Percentiles rank a stretch among this genome's conserved stretches.
Evolutionary conservation across 192 early-diverging fungal species (phyloP).

Genomic region (Spizellomyces punctatus): DNA sequence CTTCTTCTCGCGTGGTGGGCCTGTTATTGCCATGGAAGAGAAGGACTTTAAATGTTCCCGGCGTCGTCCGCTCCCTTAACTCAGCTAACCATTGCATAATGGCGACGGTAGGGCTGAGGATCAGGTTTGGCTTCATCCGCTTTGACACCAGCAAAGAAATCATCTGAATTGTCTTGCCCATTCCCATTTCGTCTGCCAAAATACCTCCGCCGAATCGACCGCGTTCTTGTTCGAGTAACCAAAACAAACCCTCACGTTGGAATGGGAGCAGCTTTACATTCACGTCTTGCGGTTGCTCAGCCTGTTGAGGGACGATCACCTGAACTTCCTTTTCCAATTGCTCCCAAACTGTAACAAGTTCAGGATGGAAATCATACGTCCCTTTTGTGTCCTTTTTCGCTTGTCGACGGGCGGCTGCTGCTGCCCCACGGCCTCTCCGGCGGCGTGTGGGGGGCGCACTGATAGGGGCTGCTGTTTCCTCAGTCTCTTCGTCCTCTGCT

Average conservation of each 20-base stretch:
- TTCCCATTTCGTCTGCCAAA: constrained; percentile 83
- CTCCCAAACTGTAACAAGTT: constrained; percentile 66
- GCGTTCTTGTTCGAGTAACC: constrained; percentile 81
- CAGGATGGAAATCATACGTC: constrained; percentile 53
- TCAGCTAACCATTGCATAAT: constrained; percentile 87
- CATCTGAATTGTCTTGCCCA: constrained; percentile 90
- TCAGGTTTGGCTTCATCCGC: constrained; percentile 71
- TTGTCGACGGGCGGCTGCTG: constrained; percentile 20
- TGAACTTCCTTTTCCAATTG: constrained; percentile 40
- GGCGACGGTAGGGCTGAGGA: constrained; percentile 87
- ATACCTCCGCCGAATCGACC: constrained; percentile 62
- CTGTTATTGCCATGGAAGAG: constrained; percentile 80
- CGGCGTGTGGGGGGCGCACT: background rate
- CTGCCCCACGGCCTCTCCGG: constrained; percentile 8
- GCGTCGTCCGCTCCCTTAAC: constrained; percentile 64
- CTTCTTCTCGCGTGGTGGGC: constrained; percentile 39
- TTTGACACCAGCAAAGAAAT: constrained; percentile 75
- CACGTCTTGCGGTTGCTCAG: constrained; percentile 66
- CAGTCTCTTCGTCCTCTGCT: background rate
- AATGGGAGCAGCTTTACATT: constrained; percentile 83
- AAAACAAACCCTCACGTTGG: constrained; percentile 82
- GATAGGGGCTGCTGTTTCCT: background rate
- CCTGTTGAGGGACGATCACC: constrained; percentile 27
- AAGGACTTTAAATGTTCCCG: constrained; percentile 60
- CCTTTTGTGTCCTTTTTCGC: background rate